Conservation (phyloP, 768 basidiomycete species). For the Suillus weaverae region DNA sequence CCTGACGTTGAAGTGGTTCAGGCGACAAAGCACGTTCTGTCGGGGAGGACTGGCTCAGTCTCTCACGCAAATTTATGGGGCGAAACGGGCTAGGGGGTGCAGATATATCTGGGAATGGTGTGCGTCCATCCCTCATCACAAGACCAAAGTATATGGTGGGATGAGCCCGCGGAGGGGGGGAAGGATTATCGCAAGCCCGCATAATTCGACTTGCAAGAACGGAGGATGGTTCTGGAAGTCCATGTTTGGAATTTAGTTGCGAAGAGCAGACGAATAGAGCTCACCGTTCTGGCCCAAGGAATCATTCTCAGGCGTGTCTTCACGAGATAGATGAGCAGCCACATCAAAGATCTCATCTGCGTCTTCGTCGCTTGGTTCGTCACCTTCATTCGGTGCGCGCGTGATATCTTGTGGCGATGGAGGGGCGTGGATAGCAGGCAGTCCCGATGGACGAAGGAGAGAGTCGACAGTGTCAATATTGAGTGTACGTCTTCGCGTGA, state of each 20-base stretch:
- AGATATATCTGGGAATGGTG: conserved; percentile 15
- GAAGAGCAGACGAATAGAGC: conserved; percentile 9
- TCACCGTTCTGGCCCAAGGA: conserved; percentile 46
- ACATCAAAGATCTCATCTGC: conserved; percentile 30
- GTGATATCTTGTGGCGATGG: conserved; percentile 13
- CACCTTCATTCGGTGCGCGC: conserved; percentile 21
- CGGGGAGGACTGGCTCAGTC: conserved; percentile 20
- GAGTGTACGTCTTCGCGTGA: conserved; percentile 30
- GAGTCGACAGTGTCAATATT: conserved; percentile 26
- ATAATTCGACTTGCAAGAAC: conserved; percentile 64
- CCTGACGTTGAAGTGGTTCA: conserved; percentile 2
- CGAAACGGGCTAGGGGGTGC: conserved; percentile 34
- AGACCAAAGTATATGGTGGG: conserved; percentile 15
- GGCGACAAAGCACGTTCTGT: conserved; percentile 7
- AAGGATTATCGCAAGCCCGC: conserved; percentile 74
- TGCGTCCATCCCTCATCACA: conserved; percentile 19
- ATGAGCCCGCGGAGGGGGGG: conserved; percentile 51
- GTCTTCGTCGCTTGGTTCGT: conserved; percentile 32
- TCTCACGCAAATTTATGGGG: conserved; percentile 30
- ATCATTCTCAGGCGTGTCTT: conserved; percentile 52
- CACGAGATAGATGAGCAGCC: conserved; percentile 31
- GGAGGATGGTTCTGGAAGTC: conserved; percentile 61
- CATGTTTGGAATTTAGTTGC: conserved; percentile 12
- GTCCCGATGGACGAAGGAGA: conserved; percentile 50
- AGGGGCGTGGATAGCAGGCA: conserved; percentile 39